phyloP scores from a whole-genome alignment of 2,329 filamentous ascomycete species.

The Colletotrichum incanum region DNA sequence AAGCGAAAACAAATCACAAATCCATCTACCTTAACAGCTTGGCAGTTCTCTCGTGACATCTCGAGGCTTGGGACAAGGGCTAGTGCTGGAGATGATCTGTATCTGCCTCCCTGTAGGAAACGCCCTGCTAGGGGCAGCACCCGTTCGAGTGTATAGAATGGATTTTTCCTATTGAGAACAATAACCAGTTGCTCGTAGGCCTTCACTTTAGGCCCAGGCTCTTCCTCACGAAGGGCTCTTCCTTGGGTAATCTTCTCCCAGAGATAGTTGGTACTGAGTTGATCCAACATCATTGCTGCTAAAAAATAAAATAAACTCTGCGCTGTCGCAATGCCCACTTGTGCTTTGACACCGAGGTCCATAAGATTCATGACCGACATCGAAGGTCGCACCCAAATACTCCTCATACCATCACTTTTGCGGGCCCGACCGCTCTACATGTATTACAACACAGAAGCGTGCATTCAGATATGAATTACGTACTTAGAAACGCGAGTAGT shows the following conservation, averaged over 20 bases:
- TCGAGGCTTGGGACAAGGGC: background rate
- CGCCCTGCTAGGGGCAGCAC: background rate
- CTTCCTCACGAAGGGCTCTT: background rate
- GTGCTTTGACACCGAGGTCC: background rate
- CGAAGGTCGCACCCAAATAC: too few species aligned
- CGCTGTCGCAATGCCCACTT: background rate
- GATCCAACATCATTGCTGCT: background rate
- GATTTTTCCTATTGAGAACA: too few species aligned
- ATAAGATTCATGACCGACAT: background rate
- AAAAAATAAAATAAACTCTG: background rate
- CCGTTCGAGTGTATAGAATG: too few species aligned
- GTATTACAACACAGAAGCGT: too few species aligned
- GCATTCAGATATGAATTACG: background rate
- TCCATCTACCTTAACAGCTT: background rate
- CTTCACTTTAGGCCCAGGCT: background rate
- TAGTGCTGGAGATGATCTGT: background rate
- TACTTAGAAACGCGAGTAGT: background rate
- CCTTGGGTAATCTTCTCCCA: background rate
- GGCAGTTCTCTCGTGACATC: background rate
- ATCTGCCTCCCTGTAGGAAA: background rate
- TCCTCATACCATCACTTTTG: background rate
- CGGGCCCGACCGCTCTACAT: background rate
- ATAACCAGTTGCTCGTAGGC: too few species aligned
- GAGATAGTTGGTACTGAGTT: background rate
- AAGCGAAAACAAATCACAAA: too few species aligned